Evolutionary conservation across 148 eudicot species (phyloP), one percentile per base, ranked within the genome.

Genomic region (Tetragonia tetragonoides): DNA sequence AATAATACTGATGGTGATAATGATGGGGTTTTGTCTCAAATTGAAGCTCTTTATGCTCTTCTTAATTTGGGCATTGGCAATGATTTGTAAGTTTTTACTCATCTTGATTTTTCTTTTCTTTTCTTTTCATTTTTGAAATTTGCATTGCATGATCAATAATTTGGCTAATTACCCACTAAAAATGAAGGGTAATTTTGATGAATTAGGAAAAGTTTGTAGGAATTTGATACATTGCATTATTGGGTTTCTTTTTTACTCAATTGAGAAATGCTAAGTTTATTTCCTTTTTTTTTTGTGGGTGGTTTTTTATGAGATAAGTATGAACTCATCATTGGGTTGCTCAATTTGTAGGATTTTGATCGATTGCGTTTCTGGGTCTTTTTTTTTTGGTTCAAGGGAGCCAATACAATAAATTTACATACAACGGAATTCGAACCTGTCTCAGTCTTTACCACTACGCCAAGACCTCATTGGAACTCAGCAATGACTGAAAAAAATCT

Each of bases 21-120:
- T 17, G 17, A 24, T 23, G 17, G 66, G 41, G n/a, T 28, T 28
- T 28, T 28, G 34, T 63, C 66, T 42, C 87, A 85, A 28, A 86
- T 90, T 73, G 87, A 88, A 6, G 88, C 97, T 51, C 84, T 95
- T 14, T 95, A 95, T 67, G 97, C 96, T 68, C 85, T 95, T 66
- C 97, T 95, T 74, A 95, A 95, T 78, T 87, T 95, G 10, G 94
- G 89, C 67, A 95, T 95, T 67, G 88, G 86, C 56, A 95, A 95
- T 82, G 93, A 93, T 74, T 77, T 74, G 99, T 95, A 39, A 85
- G 93, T 88, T 28, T 28, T 28, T 28, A 28, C 34, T 28, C 11
- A 6, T 17, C 40, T 34, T 64, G n/a, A 17, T 60, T 20, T 14
- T n/a, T n/a, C n/a, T n/a, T n/a, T n/a, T n/a, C n/a, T n/a, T 7